Conservation (phyloP, 371 early-diverging fungal species). For the Sporodiniella umbellata region DNA sequence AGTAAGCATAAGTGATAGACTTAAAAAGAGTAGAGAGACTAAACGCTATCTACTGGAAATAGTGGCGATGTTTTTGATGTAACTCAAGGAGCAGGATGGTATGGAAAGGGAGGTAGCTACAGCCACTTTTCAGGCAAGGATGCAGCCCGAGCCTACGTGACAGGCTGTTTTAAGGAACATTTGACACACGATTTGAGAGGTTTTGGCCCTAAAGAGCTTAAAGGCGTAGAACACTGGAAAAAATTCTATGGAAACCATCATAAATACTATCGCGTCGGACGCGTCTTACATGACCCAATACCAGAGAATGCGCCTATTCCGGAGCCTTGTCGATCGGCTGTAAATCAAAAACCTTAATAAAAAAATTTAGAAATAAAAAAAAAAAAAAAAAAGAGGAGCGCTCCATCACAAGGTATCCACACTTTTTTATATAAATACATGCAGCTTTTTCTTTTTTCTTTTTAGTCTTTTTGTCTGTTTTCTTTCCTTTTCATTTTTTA, state of each 20-base stretch:
- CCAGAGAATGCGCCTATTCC: conserved; percentile 81
- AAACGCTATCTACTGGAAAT: too few relatives aligned
- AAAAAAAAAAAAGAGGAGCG: too few relatives aligned
- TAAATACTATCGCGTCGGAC: conserved; percentile 84
- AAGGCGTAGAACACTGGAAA: conserved; percentile 81
- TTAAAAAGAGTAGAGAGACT: too few relatives aligned
- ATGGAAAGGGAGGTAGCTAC: conserved; percentile 83
- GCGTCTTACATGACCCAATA: conserved; percentile 76
- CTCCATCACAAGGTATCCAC: too few relatives aligned
- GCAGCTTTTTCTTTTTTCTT: too few relatives aligned
- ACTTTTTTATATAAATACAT: too few relatives aligned
- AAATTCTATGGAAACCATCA: conserved; percentile 83
- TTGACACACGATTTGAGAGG: conserved; percentile 93
- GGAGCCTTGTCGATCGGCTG: conserved; percentile 36
- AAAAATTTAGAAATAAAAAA: too few relatives aligned
- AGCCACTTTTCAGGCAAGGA: conserved; percentile 91
- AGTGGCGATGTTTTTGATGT: conserved; percentile 91
- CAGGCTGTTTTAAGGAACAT: conserved; percentile 91
- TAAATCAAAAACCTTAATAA: conserved; percentile 36
- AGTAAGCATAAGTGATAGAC: conserved; percentile 36
- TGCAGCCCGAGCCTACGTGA: conserved; percentile 90
- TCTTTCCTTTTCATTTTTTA: neutral
- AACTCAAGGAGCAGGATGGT: conserved; percentile 65
- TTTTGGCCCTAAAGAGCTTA: conserved; percentile 65
- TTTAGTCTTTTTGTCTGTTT: neutral